Base-by-base conservation (phyloP, 768 basidiomycete species). In the Punctularia strigosozonata region DNA sequence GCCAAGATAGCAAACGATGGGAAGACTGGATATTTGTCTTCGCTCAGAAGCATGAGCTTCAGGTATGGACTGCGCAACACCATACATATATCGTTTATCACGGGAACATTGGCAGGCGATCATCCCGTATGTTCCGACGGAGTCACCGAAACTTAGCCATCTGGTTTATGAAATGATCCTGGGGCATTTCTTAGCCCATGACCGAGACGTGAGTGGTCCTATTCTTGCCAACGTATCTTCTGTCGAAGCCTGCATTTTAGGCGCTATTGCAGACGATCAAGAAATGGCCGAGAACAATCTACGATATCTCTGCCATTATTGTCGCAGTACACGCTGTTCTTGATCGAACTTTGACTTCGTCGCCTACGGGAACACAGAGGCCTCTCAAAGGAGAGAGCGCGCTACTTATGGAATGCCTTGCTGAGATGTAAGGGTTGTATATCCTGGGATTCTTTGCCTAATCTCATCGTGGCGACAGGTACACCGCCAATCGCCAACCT, bases 161-260 rank as follows among this genome's bases (percentile, higher is more conserved):
- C 54, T 91, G 21, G 85, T 94, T 3, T 99, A 98, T 56, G 92
- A 94, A 56, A 89, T 97, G 84, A 77, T 98, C 31, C 69, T 99
- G 5, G 89, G 78, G 0, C 74, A 95, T 55, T 85, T 89, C 56
- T 59, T 98, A 20, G 65, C 73, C 3, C 75, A 86, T 39, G 86
- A 97, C 55, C 73, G 71, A 52, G 59, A 69, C 53, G 90, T 86
- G 50, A 25, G 66, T 41, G 7, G 3, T 24, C 6, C 40, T 32
- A 6, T 31, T 38, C 25, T 8, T 15, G 8, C 14, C 22, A 28
- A 15, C 26, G 10, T 10, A 6, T 28, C 30, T 8, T 12, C 4
- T 20, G 6, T 17, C 25, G 25, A 30, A 13, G 25, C 12, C 26
- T 18, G 20, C 15, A 12, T 21, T 15, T 3, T 44, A 95, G 88